Evolutionary conservation across 2,329 filamentous ascomycete genomes (phyloP), one percentile per base, ranked within the genome.

Genomic region (Fusarium sulawesiense): DNA sequence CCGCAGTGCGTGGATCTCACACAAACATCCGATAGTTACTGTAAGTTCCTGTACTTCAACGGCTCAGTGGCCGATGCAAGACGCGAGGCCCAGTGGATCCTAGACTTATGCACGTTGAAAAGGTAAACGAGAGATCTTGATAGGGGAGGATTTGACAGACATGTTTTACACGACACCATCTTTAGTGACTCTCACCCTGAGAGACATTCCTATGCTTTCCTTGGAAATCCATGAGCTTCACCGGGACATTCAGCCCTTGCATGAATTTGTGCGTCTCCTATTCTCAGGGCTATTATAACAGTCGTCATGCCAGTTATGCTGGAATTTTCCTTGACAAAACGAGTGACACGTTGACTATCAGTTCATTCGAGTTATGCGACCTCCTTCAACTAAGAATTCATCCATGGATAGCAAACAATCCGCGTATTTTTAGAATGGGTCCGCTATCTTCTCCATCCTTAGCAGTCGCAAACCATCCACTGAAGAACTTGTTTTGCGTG

Each of bases 401-500:
- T 37, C 34, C 34, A n/a, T n/a, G 49, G 54, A n/a, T n/a, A 51
- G 54, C 54, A 42, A 45, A 48, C 54, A 32, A 66, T 67, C 71
- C 47, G 61, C 60, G 64, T 75, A 75, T 75, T 75, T 75, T 75
- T 75, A 75, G 69, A 73, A 72, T 68, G 63, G 65, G 42, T 55
- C 60, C 56, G 40, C 56, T 59, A 29, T 49, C 23, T 70, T 61
- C 42, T 53, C 70, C 68, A 68, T 75, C 65, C 54, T 63, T 66
- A 66, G 53, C 64, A 66, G 50, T 72, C 55, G 53, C 56, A 48
- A 61, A 64, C 59, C 67, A 67, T 63, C 69, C 65, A 70, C 65
- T 60, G 46, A 53, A 47, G 46, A 60, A 54, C 55, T 66, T 40
- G 45, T 56, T 45, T 23, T 59, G 27, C 54, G 30, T 55, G 42